Base-by-base conservation (phyloP, 352 stramenopile genomes). In the Phytophthora parvispora region DNA sequence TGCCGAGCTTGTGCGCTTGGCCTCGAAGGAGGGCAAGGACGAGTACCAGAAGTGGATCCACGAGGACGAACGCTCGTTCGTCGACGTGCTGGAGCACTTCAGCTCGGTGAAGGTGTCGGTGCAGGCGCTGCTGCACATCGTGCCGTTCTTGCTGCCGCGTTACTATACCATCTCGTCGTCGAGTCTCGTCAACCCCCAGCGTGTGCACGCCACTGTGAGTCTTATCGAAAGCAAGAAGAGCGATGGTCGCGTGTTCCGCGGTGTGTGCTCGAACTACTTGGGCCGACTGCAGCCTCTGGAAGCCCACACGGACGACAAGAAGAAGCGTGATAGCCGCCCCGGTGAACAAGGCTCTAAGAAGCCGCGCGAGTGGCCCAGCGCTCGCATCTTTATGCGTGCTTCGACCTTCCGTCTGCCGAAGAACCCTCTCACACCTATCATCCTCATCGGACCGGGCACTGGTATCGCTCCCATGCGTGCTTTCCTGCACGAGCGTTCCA, bases 141-240 rank as follows among this genome's bases (percentile, higher is more conserved):
- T 98, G 50, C 98, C 97, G 20, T 93, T 92, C 65, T 74, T 99
- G 22, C 81, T 97, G 70, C 97, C 98, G 18, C 92, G 98, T 8
- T 98, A 98, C 74, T 99, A 99, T 80, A 99, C 98, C 12, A 99
- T 99, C 69, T 97, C 96, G 31, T 99, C 97, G 4, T 99, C 94
- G 12, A 95, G 92, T 43, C 80, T 89, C 38, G 88, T 98, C 3
- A 91, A 98, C 74, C 96, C 97, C 6, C 89, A 93, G 48, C 87
- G 84, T 20, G 88, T 99, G 29, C 96, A 99, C 72, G 78, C 99
- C 47, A 99, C 98, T 4, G 93, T 99, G 24, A 93, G 93, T 28
- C 84, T 99, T 25, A 92, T 99, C 38, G 75, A 97, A 51, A 83
- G 90, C 31, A 81, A 86, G 32, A 93, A 91, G 60, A 63, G 79